Conservation (phyloP, 108 stramenopile species). For the Tribonema minus region DNA sequence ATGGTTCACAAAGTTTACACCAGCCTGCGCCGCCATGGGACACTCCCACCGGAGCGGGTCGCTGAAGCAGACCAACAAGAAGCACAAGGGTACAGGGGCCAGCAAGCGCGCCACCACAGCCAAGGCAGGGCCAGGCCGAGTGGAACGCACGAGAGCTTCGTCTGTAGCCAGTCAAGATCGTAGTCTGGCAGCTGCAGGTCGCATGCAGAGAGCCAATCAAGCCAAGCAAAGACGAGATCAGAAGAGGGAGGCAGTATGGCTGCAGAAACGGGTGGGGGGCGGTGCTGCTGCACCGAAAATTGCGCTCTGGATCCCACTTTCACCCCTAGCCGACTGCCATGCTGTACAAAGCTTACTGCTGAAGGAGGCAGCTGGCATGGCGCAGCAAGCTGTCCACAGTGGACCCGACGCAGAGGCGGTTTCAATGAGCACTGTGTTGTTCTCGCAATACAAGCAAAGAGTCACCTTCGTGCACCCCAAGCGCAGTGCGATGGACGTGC, state of each 20-base stretch:
- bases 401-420: conserved; percentile 8
- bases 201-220: conserved; percentile 49
- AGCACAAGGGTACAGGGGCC: conserved; percentile 41
- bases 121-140: conserved; percentile 37
- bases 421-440: conserved; percentile 63
- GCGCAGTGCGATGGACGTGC: conserved; percentile 55
- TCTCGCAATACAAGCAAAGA: conserved; percentile 70
- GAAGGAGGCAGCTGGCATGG: conserved; percentile 55
- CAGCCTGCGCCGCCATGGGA: neutral
- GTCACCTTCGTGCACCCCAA: conserved; percentile 71
- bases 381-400: conserved; percentile 2
- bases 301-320: conserved; percentile 78
- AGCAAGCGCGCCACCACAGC: conserved; percentile 36
- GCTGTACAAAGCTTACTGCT: conserved; percentile 63
- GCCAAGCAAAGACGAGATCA: conserved; percentile 47
- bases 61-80: conserved; percentile 58
- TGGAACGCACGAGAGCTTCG: neutral
- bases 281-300: conserved; percentile 62
- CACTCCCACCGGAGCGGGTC: conserved; percentile 45
- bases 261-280: conserved; percentile 46
- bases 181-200: conserved; percentile 14
- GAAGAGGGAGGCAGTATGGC: conserved; percentile 53
- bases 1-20: neutral
- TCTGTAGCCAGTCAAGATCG: neutral
- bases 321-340: conserved; percentile 47